Evolutionary conservation across 1,284 basidiomycete genomes (phyloP).

Genomic region (Tilletia caries): DNA sequence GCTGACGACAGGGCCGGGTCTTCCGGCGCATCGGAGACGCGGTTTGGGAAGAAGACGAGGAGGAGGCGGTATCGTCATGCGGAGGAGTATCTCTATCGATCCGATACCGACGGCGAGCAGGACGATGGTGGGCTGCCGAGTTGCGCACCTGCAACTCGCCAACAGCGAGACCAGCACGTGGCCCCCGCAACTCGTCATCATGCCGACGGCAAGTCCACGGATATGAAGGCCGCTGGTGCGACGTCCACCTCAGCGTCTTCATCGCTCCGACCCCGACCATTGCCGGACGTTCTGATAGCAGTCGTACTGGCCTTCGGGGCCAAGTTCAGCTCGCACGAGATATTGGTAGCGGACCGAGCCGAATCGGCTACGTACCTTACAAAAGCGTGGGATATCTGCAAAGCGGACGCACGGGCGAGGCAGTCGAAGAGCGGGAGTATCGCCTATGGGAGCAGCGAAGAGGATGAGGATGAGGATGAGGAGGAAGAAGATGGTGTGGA

Average conservation of each 20-base stretch:
- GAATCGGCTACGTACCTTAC: constrained; percentile 57
- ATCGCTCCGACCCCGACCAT: neutral
- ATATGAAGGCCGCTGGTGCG: no score
- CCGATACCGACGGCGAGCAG: constrained; percentile 4
- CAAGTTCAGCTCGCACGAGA: constrained; percentile 81
- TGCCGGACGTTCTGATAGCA: constrained; percentile 71
- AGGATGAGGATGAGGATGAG: constrained; percentile 4
- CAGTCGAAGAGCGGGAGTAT: neutral
- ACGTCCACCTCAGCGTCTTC: neutral
- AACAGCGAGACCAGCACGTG: neutral
- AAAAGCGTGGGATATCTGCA: constrained; percentile 20
- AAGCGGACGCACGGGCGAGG: neutral
- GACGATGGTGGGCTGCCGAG: constrained; percentile 21
- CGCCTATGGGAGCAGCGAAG: neutral
- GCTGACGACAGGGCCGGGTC: constrained; percentile 20
- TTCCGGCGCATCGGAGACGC: neutral
- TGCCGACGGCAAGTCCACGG: neutral
- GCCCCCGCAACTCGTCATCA: neutral
- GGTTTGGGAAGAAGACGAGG: neutral
- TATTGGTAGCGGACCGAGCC: constrained; percentile 72
- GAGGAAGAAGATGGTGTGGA: neutral
- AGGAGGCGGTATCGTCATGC: no score
- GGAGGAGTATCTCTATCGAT: constrained; percentile 3
- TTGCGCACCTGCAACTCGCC: constrained; percentile 26
- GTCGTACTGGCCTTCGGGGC: constrained; percentile 87